These are phyloP conservation scores for Apiotrichum mycotoxinovorans DNA, from an alignment of 1,284 basidiomycete species.

Conservation along the genomic window DNA sequence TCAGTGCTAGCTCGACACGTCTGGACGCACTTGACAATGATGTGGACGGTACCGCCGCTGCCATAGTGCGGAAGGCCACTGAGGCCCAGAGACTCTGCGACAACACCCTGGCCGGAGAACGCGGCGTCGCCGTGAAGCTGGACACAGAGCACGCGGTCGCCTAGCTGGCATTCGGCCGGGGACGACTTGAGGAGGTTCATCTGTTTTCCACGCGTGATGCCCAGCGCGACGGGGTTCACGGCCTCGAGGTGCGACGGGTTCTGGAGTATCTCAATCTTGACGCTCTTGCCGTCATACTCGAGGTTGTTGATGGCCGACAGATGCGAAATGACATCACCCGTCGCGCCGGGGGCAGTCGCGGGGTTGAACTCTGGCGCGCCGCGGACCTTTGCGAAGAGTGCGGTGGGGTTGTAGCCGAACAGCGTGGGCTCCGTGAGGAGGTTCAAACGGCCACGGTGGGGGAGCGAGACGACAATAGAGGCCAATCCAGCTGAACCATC, in stretches of 20 bases:
- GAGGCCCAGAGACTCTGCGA: conserved; percentile 80
- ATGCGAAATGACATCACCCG: conserved; percentile 83
- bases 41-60: conserved; percentile 78
- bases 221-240: conserved; percentile 75
- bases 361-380: conserved; percentile 63
- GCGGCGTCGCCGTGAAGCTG: conserved; percentile 87
- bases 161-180: conserved; percentile 66
- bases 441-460: conserved; percentile 79
- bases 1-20: neutral
- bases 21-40: conserved; percentile 77
- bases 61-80: conserved; percentile 84
- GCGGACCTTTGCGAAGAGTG: conserved; percentile 78
- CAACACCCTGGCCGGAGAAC: conserved; percentile 81
- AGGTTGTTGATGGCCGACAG: conserved; percentile 55
- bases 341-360: conserved; percentile 63
- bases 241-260: conserved; percentile 88
- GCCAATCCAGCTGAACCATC: conserved; percentile 59
- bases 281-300: conserved; percentile 51
- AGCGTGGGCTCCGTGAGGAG: conserved; percentile 68
- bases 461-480: conserved; percentile 61
- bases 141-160: conserved; percentile 79
- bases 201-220: conserved; percentile 88
- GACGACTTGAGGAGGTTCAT: conserved; percentile 68
- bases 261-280: conserved; percentile 72
- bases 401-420: conserved; percentile 61